phyloP scores from a whole-genome alignment of 2,329 filamentous ascomycete genomes.

The Grosmannia penicillata region DNA sequence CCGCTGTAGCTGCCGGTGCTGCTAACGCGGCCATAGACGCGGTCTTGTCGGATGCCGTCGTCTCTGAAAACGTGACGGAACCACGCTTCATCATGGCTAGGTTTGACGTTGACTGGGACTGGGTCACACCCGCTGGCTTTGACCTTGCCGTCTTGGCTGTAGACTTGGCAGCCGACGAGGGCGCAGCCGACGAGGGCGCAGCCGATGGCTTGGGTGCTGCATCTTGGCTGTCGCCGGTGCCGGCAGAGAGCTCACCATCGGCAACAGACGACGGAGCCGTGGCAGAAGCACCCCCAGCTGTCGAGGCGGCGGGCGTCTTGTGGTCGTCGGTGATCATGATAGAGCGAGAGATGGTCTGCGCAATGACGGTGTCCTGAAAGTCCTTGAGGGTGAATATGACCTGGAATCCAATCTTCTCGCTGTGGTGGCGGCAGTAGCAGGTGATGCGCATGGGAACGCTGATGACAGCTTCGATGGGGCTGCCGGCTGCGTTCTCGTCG shows the following conservation, averaged over 20 bases:
- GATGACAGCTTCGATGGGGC: slow-evolving; percentile 30
- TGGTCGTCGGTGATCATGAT: slow-evolving; percentile 98
- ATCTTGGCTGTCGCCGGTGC: slow-evolving; percentile 5
- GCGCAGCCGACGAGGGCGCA: slow-evolving; percentile 6
- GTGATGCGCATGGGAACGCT: slow-evolving; percentile 89
- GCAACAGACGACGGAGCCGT: slow-evolving; percentile 7
- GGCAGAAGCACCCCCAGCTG: background rate
- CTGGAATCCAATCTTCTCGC: slow-evolving; percentile 80
- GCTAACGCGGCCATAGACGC: background rate
- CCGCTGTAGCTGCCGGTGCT: background rate
- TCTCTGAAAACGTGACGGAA: slow-evolving; percentile 18
- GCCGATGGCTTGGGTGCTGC: background rate
- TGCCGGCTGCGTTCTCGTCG: slow-evolving; percentile 14
- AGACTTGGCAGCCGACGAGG: slow-evolving; percentile 2
- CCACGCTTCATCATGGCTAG: slow-evolving; percentile 42
- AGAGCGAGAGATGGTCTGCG: slow-evolving; percentile 71
- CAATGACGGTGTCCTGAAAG: slow-evolving; percentile 57
- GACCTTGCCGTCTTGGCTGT: slow-evolving; percentile 12
- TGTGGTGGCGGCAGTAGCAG: slow-evolving; percentile 91
- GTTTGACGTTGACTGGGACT: slow-evolving; percentile 49
- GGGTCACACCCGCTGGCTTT: slow-evolving; percentile 5
- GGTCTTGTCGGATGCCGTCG: background rate
- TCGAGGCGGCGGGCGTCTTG: slow-evolving; percentile 48
- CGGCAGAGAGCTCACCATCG: slow-evolving; percentile 5
- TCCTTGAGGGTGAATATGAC: slow-evolving; percentile 95